Conservation (phyloP, 768 basidiomycete genomes). For the Daedaleopsis nitida region DNA sequence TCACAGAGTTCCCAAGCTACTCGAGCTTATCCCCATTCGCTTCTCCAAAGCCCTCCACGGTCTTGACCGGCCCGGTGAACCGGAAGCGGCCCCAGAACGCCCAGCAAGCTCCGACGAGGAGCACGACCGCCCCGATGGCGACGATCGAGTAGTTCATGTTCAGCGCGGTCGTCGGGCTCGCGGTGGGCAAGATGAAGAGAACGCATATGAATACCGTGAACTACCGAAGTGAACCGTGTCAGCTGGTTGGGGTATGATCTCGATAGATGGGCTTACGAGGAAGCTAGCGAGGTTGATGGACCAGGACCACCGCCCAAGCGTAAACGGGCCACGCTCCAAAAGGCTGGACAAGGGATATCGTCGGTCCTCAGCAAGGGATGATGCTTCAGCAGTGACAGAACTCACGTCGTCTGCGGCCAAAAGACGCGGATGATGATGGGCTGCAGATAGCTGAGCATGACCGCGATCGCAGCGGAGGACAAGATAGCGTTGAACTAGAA, state of each 20-base stretch:
- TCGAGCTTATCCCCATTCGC: conserved; percentile 1
- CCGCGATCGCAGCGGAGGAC: conserved; percentile 57
- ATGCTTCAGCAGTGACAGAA: background rate
- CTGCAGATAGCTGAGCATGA: conserved; percentile 60
- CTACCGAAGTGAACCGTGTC: conserved; percentile 28
- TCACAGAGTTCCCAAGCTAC: background rate
- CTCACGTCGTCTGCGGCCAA: conserved; percentile 51
- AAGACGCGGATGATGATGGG: conserved; percentile 60
- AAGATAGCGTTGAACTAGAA: conserved; percentile 55
- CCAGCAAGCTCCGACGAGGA: conserved; percentile 51
- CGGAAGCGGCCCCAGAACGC: conserved; percentile 45
- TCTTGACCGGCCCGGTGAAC: conserved; percentile 50
- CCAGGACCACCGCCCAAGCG: conserved; percentile 55
- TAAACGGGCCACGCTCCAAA: conserved; percentile 49
- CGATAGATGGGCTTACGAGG: conserved; percentile 34
- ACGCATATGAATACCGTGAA: conserved; percentile 56
- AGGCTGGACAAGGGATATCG: conserved; percentile 36
- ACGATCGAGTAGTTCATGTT: conserved; percentile 65
- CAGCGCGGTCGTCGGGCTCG: conserved; percentile 46
- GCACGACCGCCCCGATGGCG: conserved; percentile 47
- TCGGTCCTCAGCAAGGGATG: background rate
- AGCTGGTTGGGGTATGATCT: background rate
- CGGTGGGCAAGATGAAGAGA: conserved; percentile 58
- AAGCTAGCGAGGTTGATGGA: conserved; percentile 50
- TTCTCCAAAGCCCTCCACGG: conserved; percentile 25